Base-by-base conservation (phyloP, 2,329 filamentous ascomycete genomes). In the Aspergillus pseudonomiae region DNA sequence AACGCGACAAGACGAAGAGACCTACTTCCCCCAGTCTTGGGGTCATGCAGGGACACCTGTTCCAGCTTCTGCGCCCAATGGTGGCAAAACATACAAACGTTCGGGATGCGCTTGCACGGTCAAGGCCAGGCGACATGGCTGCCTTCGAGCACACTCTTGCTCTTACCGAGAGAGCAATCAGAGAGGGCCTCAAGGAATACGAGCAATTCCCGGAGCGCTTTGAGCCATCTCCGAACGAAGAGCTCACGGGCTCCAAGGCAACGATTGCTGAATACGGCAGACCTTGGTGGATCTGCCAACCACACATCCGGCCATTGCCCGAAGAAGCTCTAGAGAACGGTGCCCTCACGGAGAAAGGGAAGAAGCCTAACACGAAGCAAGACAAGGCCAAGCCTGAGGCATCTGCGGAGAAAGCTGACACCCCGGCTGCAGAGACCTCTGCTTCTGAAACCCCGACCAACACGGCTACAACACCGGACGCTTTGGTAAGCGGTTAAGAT, bases 211-310 rank as follows among this genome's bases (percentile, higher is more conserved):
- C 81, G 0, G 75, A 77, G 62, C 72, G 72, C 61, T 75, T 75
- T 46, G 76, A 77, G 43, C 76, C 81, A 3, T 66, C 73, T 4
- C 67, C 72, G 3, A 70, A 74, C 45, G 73, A 74, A 14, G 77
- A 75, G 58, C 50, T 79, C 63, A 70, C 77, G 75, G 74, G 73
- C 79, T 88, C 78, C 6, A 77, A 80, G 21, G 88, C 86, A 10
- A 88, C 91, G 0, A 88, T 95, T 30, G 86, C 85, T 61, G 83
- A 87, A 64, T 96, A 93, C 73, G 90, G 89, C 75, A 82, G 93
- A 67, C 94, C 94, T 1, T 97, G 89, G 86, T 97, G 93, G 92
- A 85, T 97, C 4, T 93, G 89, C 59, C 94, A 98, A 80, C 90
- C 94, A 4, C 92, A 96, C 71, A 86, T 97, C 7, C 83, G 94